Base-by-base conservation (phyloP, 495 filamentous ascomycete species). In the Hypoxylon lienhwacheense region DNA sequence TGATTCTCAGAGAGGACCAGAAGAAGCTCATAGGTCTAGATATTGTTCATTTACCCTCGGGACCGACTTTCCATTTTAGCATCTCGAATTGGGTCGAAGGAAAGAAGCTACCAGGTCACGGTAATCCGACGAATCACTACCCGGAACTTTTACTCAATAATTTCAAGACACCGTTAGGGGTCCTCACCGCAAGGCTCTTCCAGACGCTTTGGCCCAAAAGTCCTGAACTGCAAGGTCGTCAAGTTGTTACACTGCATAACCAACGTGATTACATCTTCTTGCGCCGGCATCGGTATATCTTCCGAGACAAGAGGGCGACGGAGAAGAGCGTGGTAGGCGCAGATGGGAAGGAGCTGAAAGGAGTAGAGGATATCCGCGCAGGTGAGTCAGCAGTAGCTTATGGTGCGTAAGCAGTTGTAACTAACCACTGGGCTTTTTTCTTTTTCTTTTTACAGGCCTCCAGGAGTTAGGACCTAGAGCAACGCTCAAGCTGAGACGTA, bases 201-300 rank as follows among this genome's bases (percentile, higher is more conserved):
- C 80, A 85, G 53, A 82, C 81, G 0, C 70, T 97, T 29, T 97
- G 93, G 73, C 91, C 92, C 0, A 77, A 85, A 2, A 80, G 83
- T 44, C 91, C 93, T 3, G 89, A 98, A 49, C 71, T 96, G 2
- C 73, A 80, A 19, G 92, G 92, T 4, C 73, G 93, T 12, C 90
- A 96, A 57, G 90, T 95, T 0, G 85, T 65, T 1, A 96, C 91
- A 4, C 65, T 96, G 35, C 92, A 97, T 67, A 96, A 96, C 60
- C 92, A 97, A 71, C 85, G 93, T 51, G 92, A 98, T 70, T 98
- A 95, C 70, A 89, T 96, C 56, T 98, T 98, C 63, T 76, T 97
- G 36, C 79, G 93, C 5, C 76, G 92, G 20, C 90, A 97, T 66
- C 77, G 93, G 21, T 98, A 98, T 63, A 79, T 96, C 2, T 96